Evolutionary conservation across 768 basidiomycete species (phyloP).

Genomic region (Nevesoporus exiguus): DNA sequence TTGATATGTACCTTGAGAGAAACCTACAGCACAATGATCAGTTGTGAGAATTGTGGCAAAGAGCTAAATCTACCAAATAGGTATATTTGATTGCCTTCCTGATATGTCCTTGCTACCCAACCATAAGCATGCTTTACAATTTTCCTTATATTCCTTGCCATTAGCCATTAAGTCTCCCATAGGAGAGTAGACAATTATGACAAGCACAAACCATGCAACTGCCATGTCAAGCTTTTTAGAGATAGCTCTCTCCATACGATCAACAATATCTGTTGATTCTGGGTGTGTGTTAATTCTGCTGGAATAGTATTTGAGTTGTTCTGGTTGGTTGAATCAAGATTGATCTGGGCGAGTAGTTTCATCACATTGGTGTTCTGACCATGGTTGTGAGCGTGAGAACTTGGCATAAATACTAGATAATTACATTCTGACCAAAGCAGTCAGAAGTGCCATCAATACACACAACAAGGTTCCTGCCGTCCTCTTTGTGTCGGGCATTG

Average conservation of each 20-base stretch:
- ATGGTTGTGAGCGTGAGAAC: too few species aligned
- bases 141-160: constrained; percentile 27
- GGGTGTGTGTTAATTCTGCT: constrained; percentile 38
- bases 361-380: too few species aligned
- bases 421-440: too few species aligned
- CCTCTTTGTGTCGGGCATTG: too few species aligned
- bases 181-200: too few species aligned
- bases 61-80: not conserved
- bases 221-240: constrained; percentile 33
- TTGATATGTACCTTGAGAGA: constrained; percentile 44
- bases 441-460: too few species aligned
- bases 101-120: too few species aligned
- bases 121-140: constrained; percentile 26
- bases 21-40: constrained; percentile 20
- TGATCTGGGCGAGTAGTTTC: too few species aligned
- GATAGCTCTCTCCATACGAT: constrained; percentile 11
- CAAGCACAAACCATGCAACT: constrained; percentile 31
- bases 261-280: constrained; percentile 22
- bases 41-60: not conserved
- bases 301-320: constrained; percentile 21
- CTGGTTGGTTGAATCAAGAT: not conserved
- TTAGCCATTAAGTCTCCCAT: too few species aligned
- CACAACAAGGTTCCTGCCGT: too few species aligned
- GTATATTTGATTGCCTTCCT: too few species aligned
- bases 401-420: too few species aligned